Evolutionary conservation across 2,329 filamentous ascomycete genomes (phyloP), one percentile per base, ranked within the genome.

Genomic region (Apiospora saccharicola): DNA sequence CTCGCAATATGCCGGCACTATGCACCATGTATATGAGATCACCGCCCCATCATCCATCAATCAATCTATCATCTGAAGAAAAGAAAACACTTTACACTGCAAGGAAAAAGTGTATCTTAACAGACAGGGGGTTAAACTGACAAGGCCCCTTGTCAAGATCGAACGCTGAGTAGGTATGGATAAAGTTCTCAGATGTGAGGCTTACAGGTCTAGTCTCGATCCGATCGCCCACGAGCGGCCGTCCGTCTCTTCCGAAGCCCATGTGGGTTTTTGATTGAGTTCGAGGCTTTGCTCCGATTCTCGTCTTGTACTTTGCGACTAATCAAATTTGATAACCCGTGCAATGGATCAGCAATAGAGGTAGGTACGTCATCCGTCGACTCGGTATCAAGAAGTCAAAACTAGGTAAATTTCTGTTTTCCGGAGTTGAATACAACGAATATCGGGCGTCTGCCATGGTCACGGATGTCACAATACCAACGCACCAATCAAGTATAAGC

Each of bases 61-160:
- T 30, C 10, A 10, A 41, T n/a, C 46, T 49, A 49, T 61, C 53
- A 61, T 34, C 53, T 61, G 53, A 61, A 61, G 53, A 61, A 34
- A 61, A n/a, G 0, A 30, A 30, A 30, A 30, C 26, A 30, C 26
- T 30, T 30, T 30, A 4, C 10, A 41, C 37, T 47, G 44, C 16
- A 22, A 22, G 26, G 5, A 7, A 34, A 61, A 61, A 34, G 53
- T 22, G 26, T 61, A 34, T 57, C 26, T 30, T 34, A 13, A 49
- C 22, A 6, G 30, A 30, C 14, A 57, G 13, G 10, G 49, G 49
- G n/a, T 10, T 41, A 41, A 41, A 41, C 13, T 12, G 47, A 51
- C 37, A 34, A 37, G 10, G 53, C 16, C 53, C 53, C 53, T 37
- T 61, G 53, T 41, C 53, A 22, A 37, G 16, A 61, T 22, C 53